Evolutionary conservation across 257 asterid species (phyloP).

Genomic region (Solanum piurae): DNA sequence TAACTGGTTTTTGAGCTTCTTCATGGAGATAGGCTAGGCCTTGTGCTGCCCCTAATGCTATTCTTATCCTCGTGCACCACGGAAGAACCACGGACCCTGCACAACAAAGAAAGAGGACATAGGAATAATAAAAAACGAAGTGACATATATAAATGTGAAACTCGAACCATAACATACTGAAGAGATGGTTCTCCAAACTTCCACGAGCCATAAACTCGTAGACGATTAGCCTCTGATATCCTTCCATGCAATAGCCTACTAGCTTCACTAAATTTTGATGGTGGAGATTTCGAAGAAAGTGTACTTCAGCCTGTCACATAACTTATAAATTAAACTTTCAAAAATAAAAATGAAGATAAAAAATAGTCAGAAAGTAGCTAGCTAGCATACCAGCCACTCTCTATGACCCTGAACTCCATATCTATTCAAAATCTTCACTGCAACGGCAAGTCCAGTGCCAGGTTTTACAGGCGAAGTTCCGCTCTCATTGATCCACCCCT

Average conservation of each 20-base stretch:
- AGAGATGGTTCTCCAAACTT: constrained; percentile 91
- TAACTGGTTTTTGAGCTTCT: constrained; percentile 71
- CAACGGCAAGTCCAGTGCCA: constrained; percentile 74
- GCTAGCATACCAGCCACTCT: constrained; percentile 76
- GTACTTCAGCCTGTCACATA: constrained; percentile 62
- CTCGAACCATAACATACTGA: constrained; percentile 39
- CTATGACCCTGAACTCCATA: constrained; percentile 90
- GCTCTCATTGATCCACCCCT: constrained; percentile 77
- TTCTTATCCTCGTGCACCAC: constrained; percentile 65
- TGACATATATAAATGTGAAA: not conserved
- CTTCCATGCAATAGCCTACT: constrained; percentile 84
- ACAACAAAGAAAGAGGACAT: not conserved
- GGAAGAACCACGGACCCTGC: constrained; percentile 67
- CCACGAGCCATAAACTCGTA: constrained; percentile 90
- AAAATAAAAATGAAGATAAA: not conserved
- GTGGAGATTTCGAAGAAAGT: constrained; percentile 72
- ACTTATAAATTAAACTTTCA: not conserved
- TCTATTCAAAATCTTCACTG: constrained; percentile 76
- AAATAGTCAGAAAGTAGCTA: not conserved
- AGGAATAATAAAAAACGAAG: not conserved
- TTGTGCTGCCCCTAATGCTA: constrained; percentile 66
- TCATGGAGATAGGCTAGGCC: constrained; percentile 85
- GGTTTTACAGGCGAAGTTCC: constrained; percentile 57
- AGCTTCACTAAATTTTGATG: constrained; percentile 70
- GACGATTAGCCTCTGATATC: constrained; percentile 68